These are phyloP conservation scores for Fraxinus latifolia DNA, from an alignment of 305 asterid species.

Conservation along the genomic window DNA sequence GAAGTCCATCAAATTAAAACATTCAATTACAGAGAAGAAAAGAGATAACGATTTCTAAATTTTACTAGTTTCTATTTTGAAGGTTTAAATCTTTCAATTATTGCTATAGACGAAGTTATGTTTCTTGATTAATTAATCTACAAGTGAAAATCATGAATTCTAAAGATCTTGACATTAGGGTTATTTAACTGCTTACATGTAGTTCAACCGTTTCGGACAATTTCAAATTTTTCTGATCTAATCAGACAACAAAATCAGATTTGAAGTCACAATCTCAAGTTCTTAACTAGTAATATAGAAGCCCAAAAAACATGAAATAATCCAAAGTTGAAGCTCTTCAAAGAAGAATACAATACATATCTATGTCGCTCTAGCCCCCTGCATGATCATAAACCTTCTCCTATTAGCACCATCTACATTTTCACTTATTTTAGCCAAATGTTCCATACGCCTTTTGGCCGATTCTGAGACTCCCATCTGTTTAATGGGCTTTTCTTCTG, in stretches of 20 bases:
- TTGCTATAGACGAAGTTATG: too few species aligned
- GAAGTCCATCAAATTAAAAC: too few species aligned
- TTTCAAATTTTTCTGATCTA: background rate
- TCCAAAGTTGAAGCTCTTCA: background rate
- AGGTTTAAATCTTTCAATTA: too few species aligned
- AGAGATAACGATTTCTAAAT: too few species aligned
- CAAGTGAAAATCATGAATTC: too few species aligned
- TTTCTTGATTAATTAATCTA: too few species aligned
- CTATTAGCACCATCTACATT: constrained; percentile 38
- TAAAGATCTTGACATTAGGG: too few species aligned
- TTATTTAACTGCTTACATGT: too few species aligned
- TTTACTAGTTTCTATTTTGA: too few species aligned
- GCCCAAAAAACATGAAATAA: background rate
- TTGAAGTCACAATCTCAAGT: background rate
- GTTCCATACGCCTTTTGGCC: constrained; percentile 41
- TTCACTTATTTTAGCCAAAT: constrained; percentile 45
- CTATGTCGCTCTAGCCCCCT: constrained; percentile 37
- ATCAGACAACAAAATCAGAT: background rate
- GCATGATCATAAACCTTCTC: constrained; percentile 40
- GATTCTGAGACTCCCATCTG: constrained; percentile 31
- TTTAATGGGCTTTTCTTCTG: constrained; percentile 18
- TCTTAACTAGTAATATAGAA: background rate
- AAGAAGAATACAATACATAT: background rate
- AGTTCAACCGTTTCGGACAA: background rate
- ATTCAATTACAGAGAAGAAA: too few species aligned